A percentile compares a stretch with the other conserved stretches of the same genome.
phyloP scores from a whole-genome alignment of 2,329 filamentous ascomycete genomes.

The Alternaria arbusti region DNA sequence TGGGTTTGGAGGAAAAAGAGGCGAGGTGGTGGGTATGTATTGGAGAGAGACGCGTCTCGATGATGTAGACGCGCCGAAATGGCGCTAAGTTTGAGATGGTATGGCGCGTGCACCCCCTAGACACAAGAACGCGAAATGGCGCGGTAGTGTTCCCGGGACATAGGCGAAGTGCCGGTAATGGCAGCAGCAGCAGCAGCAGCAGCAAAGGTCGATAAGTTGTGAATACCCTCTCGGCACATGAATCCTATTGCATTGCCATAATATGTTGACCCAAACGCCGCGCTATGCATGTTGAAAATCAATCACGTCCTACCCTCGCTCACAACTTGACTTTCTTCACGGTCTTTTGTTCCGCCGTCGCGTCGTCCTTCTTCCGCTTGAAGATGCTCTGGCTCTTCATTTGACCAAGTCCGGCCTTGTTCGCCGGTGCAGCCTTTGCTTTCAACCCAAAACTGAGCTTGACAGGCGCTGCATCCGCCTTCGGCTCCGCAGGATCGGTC shows the following conservation, averaged over 20 bases:
- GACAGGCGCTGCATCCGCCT: conserved; percentile 34
- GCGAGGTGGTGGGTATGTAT: background rate
- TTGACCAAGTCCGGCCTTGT: conserved; percentile 36
- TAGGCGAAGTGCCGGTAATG: background rate
- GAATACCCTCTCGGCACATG: background rate
- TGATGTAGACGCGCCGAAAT: conserved; percentile 14
- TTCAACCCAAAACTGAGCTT: conserved; percentile 33
- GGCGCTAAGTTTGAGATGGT: conserved; percentile 3
- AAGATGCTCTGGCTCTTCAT: conserved; percentile 48
- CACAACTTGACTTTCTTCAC: conserved; percentile 46
- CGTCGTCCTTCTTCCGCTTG: conserved; percentile 42
- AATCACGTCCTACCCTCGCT: background rate
- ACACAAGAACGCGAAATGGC: background rate
- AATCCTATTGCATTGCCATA: background rate
- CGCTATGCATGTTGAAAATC: conserved; percentile 24
- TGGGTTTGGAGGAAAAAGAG: background rate
- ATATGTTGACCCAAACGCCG: conserved; percentile 19
- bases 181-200: background rate
- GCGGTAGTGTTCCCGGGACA: background rate
- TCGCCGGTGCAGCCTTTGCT: conserved; percentile 21
- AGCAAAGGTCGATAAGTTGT: background rate
- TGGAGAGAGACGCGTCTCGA: conserved; percentile 10
- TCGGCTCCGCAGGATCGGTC: conserved; percentile 53
- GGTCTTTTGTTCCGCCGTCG: conserved; percentile 30
- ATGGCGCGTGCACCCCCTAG: background rate